Percentiles rank a stretch among this genome's conserved stretches.
Evolutionary conservation across 768 basidiomycete genomes (phyloP).

Genomic region (Leccinum imitatum): DNA sequence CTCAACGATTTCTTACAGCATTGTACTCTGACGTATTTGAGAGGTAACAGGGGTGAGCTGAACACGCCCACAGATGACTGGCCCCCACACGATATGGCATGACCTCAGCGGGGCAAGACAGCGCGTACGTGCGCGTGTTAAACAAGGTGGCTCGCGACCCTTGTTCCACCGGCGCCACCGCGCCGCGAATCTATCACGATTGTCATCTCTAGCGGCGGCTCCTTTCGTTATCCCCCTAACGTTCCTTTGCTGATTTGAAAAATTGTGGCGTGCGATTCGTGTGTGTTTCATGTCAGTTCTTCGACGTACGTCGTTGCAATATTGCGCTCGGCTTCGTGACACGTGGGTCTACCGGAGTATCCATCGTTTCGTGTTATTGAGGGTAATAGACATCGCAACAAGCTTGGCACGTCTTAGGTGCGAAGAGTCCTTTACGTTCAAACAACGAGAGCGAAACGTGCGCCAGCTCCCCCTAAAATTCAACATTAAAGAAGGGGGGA

Average conservation of each 20-base stretch:
- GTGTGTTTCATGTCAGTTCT: neutral
- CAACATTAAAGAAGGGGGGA: neutral
- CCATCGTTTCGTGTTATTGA: neutral
- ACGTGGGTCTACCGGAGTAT: neutral
- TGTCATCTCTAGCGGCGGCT: neutral
- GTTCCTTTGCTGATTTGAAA: neutral
- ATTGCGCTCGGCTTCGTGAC: neutral
- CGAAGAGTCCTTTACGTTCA: neutral
- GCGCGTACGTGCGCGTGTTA: conserved; percentile 2
- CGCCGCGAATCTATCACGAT: neutral
- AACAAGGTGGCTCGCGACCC: conserved; percentile 2
- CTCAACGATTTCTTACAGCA: neutral
- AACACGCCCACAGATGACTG: neutral
- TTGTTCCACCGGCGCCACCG: conserved; percentile 1
- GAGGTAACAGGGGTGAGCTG: neutral
- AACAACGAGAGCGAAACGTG: neutral
- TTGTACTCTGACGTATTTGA: neutral
- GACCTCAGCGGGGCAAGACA: neutral
- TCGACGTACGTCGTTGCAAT: neutral
- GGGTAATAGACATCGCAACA: neutral
- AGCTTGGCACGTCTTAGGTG: neutral
- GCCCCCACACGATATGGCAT: neutral
- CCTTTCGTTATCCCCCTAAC: neutral
- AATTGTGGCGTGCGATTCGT: neutral
- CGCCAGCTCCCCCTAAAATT: neutral